phyloP scores from a whole-genome alignment of 306 rosid species.

The Prunus mira region DNA sequence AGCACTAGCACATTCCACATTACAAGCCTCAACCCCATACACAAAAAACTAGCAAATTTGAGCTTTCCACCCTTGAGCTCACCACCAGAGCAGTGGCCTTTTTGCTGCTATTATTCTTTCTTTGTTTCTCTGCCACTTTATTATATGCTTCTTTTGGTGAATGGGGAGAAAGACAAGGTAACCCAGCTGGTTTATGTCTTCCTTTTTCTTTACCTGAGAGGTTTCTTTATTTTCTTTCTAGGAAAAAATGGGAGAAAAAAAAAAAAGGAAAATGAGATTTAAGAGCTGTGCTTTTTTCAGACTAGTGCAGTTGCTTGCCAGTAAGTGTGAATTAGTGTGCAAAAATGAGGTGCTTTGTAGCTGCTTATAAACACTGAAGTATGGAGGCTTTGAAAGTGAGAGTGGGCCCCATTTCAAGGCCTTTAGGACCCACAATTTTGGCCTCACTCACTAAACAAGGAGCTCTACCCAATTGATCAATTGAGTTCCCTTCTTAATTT shows the following conservation, averaged over 20 bases:
- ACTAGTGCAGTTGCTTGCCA: neutral
- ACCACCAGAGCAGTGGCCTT: constrained; percentile 35
- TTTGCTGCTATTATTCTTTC: constrained; percentile 25
- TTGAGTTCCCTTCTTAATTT: neutral
- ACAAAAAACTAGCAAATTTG: constrained; percentile 20
- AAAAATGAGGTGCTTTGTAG: constrained; percentile 48
- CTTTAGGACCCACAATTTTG: constrained; percentile 36
- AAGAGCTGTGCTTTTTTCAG: constrained; percentile 8
- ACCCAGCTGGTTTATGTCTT: constrained; percentile 34
- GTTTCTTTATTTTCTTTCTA: neutral
- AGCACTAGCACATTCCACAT: constrained; percentile 56
- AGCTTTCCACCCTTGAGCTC: constrained; percentile 4
- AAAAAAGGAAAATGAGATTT: constrained; percentile 5
- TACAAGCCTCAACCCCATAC: constrained; percentile 60
- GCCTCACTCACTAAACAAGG: constrained; percentile 19
- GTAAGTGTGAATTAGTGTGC: neutral
- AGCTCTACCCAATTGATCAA: constrained; percentile 4
- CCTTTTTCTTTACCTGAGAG: constrained; percentile 9
- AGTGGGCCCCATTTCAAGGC: constrained; percentile 37
- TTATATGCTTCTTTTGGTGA: constrained; percentile 46
- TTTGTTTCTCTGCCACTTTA: constrained; percentile 41
- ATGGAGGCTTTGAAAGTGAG: constrained; percentile 10
- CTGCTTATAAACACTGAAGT: constrained; percentile 52
- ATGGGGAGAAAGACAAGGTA: constrained; percentile 38
- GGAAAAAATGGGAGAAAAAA: constrained; percentile 6